Conservation (phyloP, 257 asterid genomes). For the Orobanche coerulescens region DNA sequence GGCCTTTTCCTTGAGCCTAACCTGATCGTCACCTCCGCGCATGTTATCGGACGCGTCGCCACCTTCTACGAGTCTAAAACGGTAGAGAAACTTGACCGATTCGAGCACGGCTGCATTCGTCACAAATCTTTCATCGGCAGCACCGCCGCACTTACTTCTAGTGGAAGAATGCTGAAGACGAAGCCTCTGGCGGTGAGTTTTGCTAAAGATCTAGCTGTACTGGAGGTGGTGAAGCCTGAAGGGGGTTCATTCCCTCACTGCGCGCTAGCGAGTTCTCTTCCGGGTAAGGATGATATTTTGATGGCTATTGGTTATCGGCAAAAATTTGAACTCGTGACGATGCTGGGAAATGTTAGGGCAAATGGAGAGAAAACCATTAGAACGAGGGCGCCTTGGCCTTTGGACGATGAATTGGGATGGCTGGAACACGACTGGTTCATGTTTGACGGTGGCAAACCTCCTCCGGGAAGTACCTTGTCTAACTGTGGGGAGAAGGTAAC, state of each 20-base stretch:
- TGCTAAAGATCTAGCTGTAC: neutral
- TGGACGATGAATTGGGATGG: constrained; percentile 2
- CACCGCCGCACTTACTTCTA: neutral
- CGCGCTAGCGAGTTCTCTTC: neutral
- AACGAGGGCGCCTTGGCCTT: constrained; percentile 7
- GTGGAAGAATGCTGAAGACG: neutral
- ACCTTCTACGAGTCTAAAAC: neutral
- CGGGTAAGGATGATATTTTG: neutral
- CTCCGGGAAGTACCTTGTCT: neutral
- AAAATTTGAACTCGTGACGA: no score
- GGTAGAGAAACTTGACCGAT: neutral
- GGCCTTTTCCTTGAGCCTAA: constrained; percentile 1
- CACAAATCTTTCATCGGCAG: neutral
- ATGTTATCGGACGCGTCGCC: neutral
- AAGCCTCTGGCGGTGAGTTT: constrained; percentile 2
- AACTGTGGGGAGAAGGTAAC: neutral
- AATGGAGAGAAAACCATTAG: neutral
- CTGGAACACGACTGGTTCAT: neutral
- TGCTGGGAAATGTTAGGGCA: neutral
- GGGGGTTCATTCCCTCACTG: neutral
- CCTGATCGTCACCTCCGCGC: constrained; percentile 7
- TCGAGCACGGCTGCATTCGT: constrained; percentile 1
- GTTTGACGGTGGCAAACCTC: neutral
- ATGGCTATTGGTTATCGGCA: neutral
- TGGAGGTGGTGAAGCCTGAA: constrained; percentile 3